Percentiles rank a stretch among this genome's conserved stretches.
Evolutionary conservation across 1,284 basidiomycete species (phyloP).

Genomic region (Quambalaria eucalypti): DNA sequence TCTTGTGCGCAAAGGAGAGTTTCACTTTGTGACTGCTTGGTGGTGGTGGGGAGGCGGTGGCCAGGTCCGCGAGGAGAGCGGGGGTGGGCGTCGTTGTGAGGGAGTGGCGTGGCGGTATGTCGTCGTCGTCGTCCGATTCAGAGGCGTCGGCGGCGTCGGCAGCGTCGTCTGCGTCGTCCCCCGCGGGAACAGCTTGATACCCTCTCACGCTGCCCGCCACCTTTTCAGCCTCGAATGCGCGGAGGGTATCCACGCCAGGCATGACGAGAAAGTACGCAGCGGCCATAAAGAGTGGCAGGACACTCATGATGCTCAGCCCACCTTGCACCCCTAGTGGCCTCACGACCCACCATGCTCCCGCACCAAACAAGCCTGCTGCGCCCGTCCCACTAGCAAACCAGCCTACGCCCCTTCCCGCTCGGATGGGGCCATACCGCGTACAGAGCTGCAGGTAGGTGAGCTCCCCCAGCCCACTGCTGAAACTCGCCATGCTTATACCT

Average conservation of each 20-base stretch:
- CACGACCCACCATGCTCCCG: conserved; percentile 88
- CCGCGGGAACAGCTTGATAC: conserved; percentile 8
- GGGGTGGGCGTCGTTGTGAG: background rate
- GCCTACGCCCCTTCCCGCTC: conserved; percentile 6
- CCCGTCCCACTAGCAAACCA: conserved; percentile 67
- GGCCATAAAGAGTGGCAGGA: conserved; percentile 34
- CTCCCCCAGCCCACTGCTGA: conserved; percentile 88
- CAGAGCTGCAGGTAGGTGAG: conserved; percentile 88
- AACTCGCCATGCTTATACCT: conserved; percentile 80
- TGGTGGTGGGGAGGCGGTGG: background rate
- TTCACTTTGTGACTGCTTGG: conserved; percentile 3
- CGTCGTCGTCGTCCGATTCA: background rate
- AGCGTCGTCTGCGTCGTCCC: conserved; percentile 1
- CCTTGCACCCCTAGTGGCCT: conserved; percentile 70
- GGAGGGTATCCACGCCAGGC: conserved; percentile 14
- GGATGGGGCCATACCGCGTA: conserved; percentile 54
- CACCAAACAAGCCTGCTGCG: conserved; percentile 83
- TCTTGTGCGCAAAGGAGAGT: conserved; percentile 32
- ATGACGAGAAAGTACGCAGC: conserved; percentile 24
- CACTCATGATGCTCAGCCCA: conserved; percentile 58
- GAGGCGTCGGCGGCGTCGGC: background rate
- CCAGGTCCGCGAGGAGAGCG: background rate
- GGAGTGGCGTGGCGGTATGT: background rate
- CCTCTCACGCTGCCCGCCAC: background rate
- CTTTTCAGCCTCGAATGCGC: background rate